A percentile compares a stretch with the other conserved stretches of the same genome.
Conservation (phyloP, 1,284 basidiomycete species). For the Sporisorium sorghi region DNA sequence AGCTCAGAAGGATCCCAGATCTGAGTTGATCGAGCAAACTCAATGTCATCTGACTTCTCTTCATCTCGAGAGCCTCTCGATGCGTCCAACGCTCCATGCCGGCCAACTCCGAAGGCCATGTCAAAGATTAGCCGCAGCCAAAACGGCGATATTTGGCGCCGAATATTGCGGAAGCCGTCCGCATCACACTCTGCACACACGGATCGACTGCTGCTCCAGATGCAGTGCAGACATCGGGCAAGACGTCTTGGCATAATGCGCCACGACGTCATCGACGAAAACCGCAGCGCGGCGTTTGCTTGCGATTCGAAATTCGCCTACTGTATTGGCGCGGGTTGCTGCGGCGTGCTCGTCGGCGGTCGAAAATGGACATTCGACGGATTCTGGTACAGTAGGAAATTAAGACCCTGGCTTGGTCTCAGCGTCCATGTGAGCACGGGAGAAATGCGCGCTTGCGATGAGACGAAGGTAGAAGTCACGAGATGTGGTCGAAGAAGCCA, state of each 20-base stretch:
- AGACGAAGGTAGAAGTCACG: no score
- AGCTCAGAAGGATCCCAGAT: neutral
- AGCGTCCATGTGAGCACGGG: neutral
- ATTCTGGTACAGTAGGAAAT: slow-evolving; percentile 3
- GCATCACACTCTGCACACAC: no score
- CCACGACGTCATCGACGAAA: neutral
- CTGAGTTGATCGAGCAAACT: neutral
- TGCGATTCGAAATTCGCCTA: neutral
- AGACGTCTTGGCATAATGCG: slow-evolving; percentile 2
- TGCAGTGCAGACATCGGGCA: neutral
- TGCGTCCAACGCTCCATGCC: neutral
- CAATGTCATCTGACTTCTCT: neutral
- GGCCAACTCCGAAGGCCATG: neutral
- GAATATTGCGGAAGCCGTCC: neutral
- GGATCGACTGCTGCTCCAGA: neutral
- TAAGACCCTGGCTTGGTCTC: no score
- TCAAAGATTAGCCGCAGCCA: neutral
- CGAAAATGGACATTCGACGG: no score
- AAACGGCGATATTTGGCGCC: neutral
- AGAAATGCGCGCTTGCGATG: neutral
- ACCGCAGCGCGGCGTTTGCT: neutral
- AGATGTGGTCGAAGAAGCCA: no score
- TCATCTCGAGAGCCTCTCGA: neutral
- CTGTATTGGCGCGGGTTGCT: neutral
- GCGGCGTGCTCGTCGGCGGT: no score